Conservation (phyloP, 495 filamentous ascomycete genomes). For the Penicillium salamii region DNA sequence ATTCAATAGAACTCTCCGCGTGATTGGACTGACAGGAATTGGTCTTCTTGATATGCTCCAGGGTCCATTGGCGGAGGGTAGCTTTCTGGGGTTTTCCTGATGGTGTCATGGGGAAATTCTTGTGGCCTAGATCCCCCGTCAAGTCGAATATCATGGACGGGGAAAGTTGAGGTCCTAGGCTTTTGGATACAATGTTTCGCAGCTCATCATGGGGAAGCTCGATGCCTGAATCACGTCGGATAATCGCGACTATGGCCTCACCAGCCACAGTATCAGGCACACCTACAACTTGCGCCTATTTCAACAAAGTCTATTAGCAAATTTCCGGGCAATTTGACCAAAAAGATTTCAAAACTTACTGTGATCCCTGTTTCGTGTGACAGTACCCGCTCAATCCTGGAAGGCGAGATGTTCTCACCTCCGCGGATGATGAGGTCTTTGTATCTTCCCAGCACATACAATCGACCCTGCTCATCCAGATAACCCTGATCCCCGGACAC, state of each 20-base stretch:
- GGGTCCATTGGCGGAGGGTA: slow-evolving; percentile 13
- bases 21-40: not conserved
- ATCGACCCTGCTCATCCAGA: slow-evolving; percentile 33
- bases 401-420: slow-evolving; percentile 23
- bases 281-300: slow-evolving; percentile 19
- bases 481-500: slow-evolving; percentile 21
- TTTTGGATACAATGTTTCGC: too few species aligned
- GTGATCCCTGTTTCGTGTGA: not conserved
- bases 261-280: slow-evolving; percentile 4
- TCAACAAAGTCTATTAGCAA: slow-evolving; percentile 12
- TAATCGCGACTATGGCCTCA: too few species aligned
- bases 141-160: slow-evolving; percentile 30
- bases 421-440: slow-evolving; percentile 74
- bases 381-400: slow-evolving; percentile 16
- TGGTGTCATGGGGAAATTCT: slow-evolving; percentile 31
- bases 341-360: too few species aligned
- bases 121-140: slow-evolving; percentile 21
- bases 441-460: slow-evolving; percentile 58
- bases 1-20: not conserved
- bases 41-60: slow-evolving; percentile 13
- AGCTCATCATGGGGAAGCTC: too few species aligned
- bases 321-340: too few species aligned
- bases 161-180: slow-evolving; percentile 27
- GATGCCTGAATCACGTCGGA: too few species aligned
- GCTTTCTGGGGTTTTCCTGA: slow-evolving; percentile 39